These are phyloP conservation scores for Orbilia quercus DNA, from an alignment of 2,329 filamentous ascomycete species.

Conservation along the genomic window DNA sequence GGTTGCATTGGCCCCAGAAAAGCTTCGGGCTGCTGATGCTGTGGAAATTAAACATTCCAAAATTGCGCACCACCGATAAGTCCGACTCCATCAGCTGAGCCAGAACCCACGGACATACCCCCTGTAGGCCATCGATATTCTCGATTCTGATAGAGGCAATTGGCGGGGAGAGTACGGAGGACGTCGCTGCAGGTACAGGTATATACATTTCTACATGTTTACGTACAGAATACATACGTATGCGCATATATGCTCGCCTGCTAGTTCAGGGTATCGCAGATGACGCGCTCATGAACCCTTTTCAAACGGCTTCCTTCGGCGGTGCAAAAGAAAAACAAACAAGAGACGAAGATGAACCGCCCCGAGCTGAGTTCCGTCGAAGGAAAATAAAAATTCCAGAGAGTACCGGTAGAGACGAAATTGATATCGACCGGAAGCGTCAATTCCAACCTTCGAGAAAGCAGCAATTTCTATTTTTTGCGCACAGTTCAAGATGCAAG, in stretches of 20 bases:
- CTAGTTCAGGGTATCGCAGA: slow-evolving; percentile 1
- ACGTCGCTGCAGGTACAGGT: slow-evolving; percentile 6
- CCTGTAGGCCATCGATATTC: slow-evolving; percentile 28
- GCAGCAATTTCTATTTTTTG: neutral
- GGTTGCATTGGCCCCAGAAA: slow-evolving; percentile 31
- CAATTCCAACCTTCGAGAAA: slow-evolving; percentile 4
- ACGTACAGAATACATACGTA: too few relatives aligned
- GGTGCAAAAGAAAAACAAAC: neutral
- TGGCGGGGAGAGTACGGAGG: slow-evolving; percentile 2
- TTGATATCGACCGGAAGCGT: neutral
- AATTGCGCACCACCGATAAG: slow-evolving; percentile 39
- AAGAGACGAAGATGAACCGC: too few relatives aligned
- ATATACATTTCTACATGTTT: neutral
- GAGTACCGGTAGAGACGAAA: neutral
- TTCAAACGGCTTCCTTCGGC: neutral
- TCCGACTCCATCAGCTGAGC: slow-evolving; percentile 43
- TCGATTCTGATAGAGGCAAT: slow-evolving; percentile 16
- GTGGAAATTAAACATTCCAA: slow-evolving; percentile 54
- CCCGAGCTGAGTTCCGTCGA: too few relatives aligned
- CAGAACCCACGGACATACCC: neutral
- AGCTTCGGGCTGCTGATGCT: slow-evolving; percentile 24
- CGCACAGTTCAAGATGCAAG: slow-evolving; percentile 1
- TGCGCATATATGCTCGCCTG: neutral
- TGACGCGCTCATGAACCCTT: neutral
- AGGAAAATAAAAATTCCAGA: neutral